Conservation (phyloP, 1,284 basidiomycete species). For the Marasmius fiardii region DNA sequence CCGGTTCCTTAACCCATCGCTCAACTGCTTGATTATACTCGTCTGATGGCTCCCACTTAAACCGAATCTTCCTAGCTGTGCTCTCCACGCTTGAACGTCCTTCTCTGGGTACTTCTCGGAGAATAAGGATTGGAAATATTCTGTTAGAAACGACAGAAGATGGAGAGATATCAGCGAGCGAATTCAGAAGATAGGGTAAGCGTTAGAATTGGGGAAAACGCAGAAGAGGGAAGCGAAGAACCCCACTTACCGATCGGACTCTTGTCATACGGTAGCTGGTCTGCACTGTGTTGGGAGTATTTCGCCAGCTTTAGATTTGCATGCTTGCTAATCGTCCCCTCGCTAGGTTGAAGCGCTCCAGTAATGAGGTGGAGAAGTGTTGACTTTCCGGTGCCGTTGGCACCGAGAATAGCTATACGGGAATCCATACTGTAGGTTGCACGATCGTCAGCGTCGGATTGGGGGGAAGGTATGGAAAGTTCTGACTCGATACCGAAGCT, state of each 20-base stretch:
- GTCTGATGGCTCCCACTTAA: conserved; percentile 94
- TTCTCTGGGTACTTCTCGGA: conserved; percentile 90
- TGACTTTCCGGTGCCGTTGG: conserved; percentile 98
- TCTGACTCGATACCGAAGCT: conserved; percentile 93
- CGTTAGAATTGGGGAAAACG: not conserved
- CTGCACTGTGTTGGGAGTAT: conserved; percentile 98
- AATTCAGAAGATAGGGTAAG: too few relatives aligned
- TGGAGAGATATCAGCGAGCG: too few relatives aligned
- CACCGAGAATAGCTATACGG: conserved; percentile 94
- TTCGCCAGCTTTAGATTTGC: conserved; percentile 90
- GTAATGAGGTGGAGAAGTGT: conserved; percentile 97
- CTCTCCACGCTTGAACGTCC: conserved; percentile 91
- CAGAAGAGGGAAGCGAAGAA: not conserved
- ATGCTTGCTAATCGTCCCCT: conserved; percentile 90
- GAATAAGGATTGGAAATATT: conserved; percentile 89
- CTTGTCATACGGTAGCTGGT: conserved; percentile 95
- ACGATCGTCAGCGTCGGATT: not conserved
- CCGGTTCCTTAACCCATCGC: conserved; percentile 96
- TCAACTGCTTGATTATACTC: conserved; percentile 86
- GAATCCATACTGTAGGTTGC: conserved; percentile 78
- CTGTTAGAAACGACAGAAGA: not conserved
- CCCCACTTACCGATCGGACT: conserved; percentile 67
- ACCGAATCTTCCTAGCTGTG: conserved; percentile 95
- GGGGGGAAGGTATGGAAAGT: not conserved
- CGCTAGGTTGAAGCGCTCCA: conserved; percentile 73